Evolutionary conservation across 2,329 filamentous ascomycete genomes (phyloP).

Genomic region (Fusarium sp.): DNA sequence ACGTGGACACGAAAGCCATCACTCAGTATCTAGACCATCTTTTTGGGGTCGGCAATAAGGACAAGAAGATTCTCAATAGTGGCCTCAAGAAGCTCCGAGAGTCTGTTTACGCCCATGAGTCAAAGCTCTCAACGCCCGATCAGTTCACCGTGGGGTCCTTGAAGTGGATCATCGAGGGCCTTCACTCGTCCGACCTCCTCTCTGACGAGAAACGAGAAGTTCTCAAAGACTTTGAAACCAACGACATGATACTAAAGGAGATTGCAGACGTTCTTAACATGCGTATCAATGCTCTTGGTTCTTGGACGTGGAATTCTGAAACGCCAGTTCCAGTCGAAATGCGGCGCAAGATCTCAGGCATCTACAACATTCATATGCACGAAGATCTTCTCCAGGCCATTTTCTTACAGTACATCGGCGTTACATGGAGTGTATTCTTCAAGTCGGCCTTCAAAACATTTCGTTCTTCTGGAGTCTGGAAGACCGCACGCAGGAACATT

Average conservation of each 20-base stretch:
- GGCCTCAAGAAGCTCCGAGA: slow-evolving; percentile 50
- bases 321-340: slow-evolving; percentile 59
- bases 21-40: slow-evolving; percentile 58
- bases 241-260: slow-evolving; percentile 61
- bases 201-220: slow-evolving; percentile 60
- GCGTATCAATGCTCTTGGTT: slow-evolving; percentile 60
- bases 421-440: slow-evolving; percentile 63
- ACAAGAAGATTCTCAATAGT: slow-evolving; percentile 45
- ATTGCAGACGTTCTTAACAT: slow-evolving; percentile 69
- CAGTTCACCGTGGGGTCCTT: slow-evolving; percentile 57
- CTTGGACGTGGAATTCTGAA: slow-evolving; percentile 63
- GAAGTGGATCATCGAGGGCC: slow-evolving; percentile 59
- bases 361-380: slow-evolving; percentile 67
- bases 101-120: slow-evolving; percentile 53
- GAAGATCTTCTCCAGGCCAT: slow-evolving; percentile 67
- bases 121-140: slow-evolving; percentile 47
- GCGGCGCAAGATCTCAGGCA: slow-evolving; percentile 64
- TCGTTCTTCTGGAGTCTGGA: slow-evolving; percentile 57
- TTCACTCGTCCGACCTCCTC: slow-evolving; percentile 62
- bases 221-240: slow-evolving; percentile 61
- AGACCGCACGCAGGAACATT: slow-evolving; percentile 50
- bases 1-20: slow-evolving; percentile 58
- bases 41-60: slow-evolving; percentile 54
- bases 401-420: slow-evolving; percentile 66
- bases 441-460: slow-evolving; percentile 56